A percentile compares a stretch with the other conserved stretches of the same genome.
phyloP scores from a whole-genome alignment of 257 asterid genomes.

The Salvia rosmarinus region DNA sequence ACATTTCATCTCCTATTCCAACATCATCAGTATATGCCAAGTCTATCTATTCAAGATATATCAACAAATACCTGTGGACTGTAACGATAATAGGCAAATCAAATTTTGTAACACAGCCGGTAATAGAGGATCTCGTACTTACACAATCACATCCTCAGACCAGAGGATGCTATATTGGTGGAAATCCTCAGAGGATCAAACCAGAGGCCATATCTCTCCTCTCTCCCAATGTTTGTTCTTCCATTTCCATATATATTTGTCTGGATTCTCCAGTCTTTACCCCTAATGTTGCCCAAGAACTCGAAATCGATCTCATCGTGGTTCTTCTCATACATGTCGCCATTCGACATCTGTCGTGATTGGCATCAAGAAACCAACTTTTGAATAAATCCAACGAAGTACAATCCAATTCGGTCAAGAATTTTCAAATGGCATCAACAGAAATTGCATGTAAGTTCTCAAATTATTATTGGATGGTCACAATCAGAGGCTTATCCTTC shows the following conservation, averaged over 20 bases:
- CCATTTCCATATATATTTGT: slow-evolving; percentile 92
- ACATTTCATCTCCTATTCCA: neutral
- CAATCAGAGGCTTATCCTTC: neutral
- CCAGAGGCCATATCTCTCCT: slow-evolving; percentile 89
- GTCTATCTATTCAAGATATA: neutral
- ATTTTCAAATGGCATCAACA: slow-evolving; percentile 15
- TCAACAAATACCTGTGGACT: neutral
- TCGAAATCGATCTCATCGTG: slow-evolving; percentile 92
- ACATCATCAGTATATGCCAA: neutral
- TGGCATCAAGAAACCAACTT: slow-evolving; percentile 23
- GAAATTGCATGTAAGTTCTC: slow-evolving; percentile 10
- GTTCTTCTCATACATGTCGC: slow-evolving; percentile 70
- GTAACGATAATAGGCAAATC: neutral
- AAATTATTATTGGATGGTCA: neutral
- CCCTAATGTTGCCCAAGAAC: slow-evolving; percentile 84
- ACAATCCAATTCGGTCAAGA: slow-evolving; percentile 15
- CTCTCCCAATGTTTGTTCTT: slow-evolving; percentile 76
- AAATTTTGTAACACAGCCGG: neutral
- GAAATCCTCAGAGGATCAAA: slow-evolving; percentile 83
- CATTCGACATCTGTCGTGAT: slow-evolving; percentile 78
- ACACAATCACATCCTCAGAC: slow-evolving; percentile 70
- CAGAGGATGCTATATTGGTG: slow-evolving; percentile 76
- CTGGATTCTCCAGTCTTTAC: slow-evolving; percentile 85
- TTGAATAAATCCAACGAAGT: slow-evolving; percentile 9
- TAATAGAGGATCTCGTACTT: slow-evolving; percentile 32